phyloP scores from a whole-genome alignment of 768 basidiomycete species.

The Suillus cothurnatus region DNA sequence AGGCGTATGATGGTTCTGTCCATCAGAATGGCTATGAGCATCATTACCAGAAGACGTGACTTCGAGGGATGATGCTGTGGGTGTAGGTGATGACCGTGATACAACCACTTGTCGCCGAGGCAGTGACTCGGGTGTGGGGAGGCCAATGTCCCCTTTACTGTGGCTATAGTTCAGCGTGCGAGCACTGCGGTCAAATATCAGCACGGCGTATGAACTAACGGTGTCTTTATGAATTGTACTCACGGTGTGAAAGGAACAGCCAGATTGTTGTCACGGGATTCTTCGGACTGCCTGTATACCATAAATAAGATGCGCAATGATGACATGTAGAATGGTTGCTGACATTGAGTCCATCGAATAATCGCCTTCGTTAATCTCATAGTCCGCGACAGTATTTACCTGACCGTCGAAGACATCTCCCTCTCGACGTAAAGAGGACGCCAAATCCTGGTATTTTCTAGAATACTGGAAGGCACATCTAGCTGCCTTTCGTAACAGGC shows the following conservation, averaged over 20 bases:
- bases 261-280: not conserved
- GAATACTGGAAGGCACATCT: not conserved
- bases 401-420: not conserved
- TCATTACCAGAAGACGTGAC: not conserved
- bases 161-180: not conserved
- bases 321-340: not conserved
- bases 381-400: too few relatives aligned
- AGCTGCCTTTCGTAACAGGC: not conserved
- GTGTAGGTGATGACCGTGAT: not conserved
- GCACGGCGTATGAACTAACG: not conserved
- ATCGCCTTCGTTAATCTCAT: not conserved
- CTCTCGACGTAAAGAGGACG: not conserved
- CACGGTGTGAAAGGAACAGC: constrained; percentile 2
- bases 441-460: not conserved
- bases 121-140: constrained; percentile 9
- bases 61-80: not conserved
- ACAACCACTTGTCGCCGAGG: not conserved
- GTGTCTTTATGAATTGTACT: not conserved
- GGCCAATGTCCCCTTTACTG: not conserved
- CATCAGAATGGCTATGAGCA: not conserved
- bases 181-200: not conserved
- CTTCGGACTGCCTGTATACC: not conserved
- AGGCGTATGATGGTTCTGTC: not conserved
- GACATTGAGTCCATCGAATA: not conserved
- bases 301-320: not conserved